These are phyloP conservation scores for Chaetomium tenue DNA, from an alignment of 495 filamentous ascomycete species.

Conservation along the genomic window DNA sequence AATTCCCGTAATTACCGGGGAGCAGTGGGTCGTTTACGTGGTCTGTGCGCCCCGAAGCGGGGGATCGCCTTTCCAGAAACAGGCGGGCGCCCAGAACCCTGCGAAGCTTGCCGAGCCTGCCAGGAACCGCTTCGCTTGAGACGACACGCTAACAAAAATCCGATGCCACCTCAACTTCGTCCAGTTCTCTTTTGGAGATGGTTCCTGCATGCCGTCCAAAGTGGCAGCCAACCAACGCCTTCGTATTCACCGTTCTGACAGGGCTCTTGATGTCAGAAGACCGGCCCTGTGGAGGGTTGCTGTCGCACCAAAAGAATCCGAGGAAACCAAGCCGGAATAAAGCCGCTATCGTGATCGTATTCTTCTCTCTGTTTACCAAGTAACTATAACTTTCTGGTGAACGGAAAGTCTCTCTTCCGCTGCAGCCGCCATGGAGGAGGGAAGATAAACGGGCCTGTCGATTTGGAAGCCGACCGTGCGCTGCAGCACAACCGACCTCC, in stretches of 20 bases:
- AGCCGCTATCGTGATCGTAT: not conserved
- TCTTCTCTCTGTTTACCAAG: not conserved
- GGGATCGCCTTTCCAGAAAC: conserved; percentile 19
- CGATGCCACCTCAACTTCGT: conserved; percentile 6
- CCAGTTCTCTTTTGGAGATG: conserved; percentile 10
- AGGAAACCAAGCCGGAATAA: not conserved
- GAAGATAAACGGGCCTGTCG: not conserved
- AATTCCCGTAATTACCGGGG: conserved; percentile 8
- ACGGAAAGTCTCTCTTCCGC: conserved; percentile 6
- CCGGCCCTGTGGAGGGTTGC: not conserved
- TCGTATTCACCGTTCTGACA: conserved; percentile 1
- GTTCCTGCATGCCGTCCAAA: conserved; percentile 22
- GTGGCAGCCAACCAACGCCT: conserved; percentile 1
- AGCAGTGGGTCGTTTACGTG: not conserved
- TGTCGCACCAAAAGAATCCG: conserved; percentile 2
- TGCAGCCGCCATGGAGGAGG: conserved; percentile 7
- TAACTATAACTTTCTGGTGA: too few species aligned
- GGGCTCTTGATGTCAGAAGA: not conserved
- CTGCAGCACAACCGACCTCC: conserved; percentile 11
- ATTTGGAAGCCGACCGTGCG: conserved; percentile 16
- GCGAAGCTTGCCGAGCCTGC: not conserved
- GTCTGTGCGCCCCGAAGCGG: not conserved
- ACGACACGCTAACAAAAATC: conserved; percentile 6
- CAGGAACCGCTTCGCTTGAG: conserved; percentile 1
- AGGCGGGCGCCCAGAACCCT: not conserved